A percentile compares a stretch with the other conserved stretches of the same genome.
phyloP scores from a whole-genome alignment of 257 asterid genomes.

The Fraxinus cuspidata region DNA sequence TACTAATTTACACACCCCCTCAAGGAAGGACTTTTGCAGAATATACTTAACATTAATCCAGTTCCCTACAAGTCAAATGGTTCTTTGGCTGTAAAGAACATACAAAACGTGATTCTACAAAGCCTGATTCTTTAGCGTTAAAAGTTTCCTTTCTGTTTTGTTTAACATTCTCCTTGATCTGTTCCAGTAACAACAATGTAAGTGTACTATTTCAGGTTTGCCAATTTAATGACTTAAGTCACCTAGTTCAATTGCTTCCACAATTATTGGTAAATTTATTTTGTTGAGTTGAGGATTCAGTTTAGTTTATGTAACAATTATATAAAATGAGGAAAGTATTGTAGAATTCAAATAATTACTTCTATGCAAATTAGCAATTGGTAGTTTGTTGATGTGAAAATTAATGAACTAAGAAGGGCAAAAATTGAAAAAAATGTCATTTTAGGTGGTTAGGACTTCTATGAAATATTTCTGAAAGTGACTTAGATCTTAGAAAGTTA shows the following conservation, averaged over 20 bases:
- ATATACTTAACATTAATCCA: not conserved
- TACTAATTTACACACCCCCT: not conserved
- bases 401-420: not conserved
- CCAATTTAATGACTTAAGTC: not conserved
- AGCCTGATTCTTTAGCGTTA: not conserved
- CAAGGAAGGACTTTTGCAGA: not conserved
- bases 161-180: not conserved
- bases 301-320: not conserved
- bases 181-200: not conserved
- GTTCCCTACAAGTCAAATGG: not conserved
- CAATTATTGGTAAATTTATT: not conserved
- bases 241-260: not conserved
- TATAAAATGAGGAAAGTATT: not conserved
- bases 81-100: not conserved
- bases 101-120: not conserved
- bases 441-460: not conserved
- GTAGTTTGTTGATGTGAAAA: not conserved
- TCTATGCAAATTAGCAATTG: not conserved
- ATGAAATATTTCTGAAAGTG: constrained; percentile 5
- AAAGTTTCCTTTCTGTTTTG: not conserved
- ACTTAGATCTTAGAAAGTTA: not conserved
- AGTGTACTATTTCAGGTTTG: not conserved
- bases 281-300: not conserved
- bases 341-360: not conserved
- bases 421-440: not conserved